Percentiles rank a stretch among this genome's conserved stretches.
These are phyloP conservation scores for Prillingera fragicola DNA, from an alignment of 1,284 basidiomycete species.

Conservation along the genomic window DNA sequence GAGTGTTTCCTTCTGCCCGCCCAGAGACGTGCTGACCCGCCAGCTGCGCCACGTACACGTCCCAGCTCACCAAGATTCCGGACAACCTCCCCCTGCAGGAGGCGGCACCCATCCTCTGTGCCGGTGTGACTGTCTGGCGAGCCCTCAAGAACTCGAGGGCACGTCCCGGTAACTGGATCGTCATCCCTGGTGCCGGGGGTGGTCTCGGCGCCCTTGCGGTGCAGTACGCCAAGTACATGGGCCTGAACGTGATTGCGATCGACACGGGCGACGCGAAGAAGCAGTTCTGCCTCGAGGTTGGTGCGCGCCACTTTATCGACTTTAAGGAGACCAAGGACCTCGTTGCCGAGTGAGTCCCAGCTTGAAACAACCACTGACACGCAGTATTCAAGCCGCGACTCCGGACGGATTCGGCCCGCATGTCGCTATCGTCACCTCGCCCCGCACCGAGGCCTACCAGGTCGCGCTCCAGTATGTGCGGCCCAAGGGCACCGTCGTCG, in stretches of 20 bases:
- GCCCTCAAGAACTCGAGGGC: slow-evolving; percentile 68
- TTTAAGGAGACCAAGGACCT: slow-evolving; percentile 52
- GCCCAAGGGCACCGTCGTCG: slow-evolving; percentile 60
- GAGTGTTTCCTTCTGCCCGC: background rate
- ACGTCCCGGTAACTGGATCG: slow-evolving; percentile 68
- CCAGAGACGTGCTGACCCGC: background rate
- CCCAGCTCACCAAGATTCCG: slow-evolving; percentile 69
- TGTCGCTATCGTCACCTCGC: slow-evolving; percentile 60
- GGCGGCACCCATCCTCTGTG: slow-evolving; percentile 78
- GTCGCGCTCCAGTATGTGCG: slow-evolving; percentile 66
- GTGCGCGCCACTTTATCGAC: slow-evolving; percentile 74
- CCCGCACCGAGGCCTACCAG: slow-evolving; percentile 56
- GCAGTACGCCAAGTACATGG: slow-evolving; percentile 68
- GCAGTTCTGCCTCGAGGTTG: slow-evolving; percentile 61
- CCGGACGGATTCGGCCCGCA: slow-evolving; percentile 67
- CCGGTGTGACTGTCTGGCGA: slow-evolving; percentile 59
- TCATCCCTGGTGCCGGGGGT: slow-evolving; percentile 54
- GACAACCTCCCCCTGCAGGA: slow-evolving; percentile 58
- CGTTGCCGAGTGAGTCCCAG: slow-evolving; percentile 33
- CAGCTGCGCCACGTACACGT: slow-evolving; percentile 50
- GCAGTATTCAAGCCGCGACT: slow-evolving; percentile 54
- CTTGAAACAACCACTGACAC: too few species aligned
- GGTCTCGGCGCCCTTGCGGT: slow-evolving; percentile 54
- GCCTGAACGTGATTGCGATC: slow-evolving; percentile 71
- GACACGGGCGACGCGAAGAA: slow-evolving; percentile 68